Conservation (phyloP, 495 filamentous ascomycete genomes). For the Penicillium turbatum region DNA sequence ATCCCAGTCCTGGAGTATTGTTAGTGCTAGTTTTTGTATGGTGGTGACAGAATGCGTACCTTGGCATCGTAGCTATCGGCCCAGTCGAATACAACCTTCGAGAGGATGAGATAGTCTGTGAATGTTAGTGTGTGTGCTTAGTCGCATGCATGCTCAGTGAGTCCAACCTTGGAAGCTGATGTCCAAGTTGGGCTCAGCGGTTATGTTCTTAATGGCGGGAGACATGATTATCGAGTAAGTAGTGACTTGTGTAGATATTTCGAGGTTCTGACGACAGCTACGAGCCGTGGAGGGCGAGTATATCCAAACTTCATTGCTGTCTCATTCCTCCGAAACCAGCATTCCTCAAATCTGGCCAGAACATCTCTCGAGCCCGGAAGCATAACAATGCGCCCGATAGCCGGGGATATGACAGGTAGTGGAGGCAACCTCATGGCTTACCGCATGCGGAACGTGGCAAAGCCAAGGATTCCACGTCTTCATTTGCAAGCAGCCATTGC, state of each 20-base stretch:
- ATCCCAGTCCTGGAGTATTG: conserved; percentile 54
- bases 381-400: conserved; percentile 15
- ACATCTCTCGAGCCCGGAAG: neutral
- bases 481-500: neutral
- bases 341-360: conserved; percentile 7
- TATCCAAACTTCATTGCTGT: neutral
- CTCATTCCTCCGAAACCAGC: neutral
- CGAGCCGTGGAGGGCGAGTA: neutral
- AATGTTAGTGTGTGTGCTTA: neutral
- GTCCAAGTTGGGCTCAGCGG: conserved; percentile 24
- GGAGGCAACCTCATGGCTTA: conserved; percentile 1
- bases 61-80: conserved; percentile 79
- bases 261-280: neutral
- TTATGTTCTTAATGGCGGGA: conserved; percentile 20
- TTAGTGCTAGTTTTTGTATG: neutral
- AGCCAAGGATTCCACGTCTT: neutral
- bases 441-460: conserved; percentile 21
- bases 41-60: conserved; percentile 11
- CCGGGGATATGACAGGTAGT: conserved; percentile 10
- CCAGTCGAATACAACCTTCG: conserved; percentile 59
- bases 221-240: conserved; percentile 15
- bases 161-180: conserved; percentile 27
- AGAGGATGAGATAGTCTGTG: conserved; percentile 24
- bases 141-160: neutral
- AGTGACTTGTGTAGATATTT: neutral